Base-by-base conservation (phyloP, 768 basidiomycete species). In the Trametes villosa region DNA sequence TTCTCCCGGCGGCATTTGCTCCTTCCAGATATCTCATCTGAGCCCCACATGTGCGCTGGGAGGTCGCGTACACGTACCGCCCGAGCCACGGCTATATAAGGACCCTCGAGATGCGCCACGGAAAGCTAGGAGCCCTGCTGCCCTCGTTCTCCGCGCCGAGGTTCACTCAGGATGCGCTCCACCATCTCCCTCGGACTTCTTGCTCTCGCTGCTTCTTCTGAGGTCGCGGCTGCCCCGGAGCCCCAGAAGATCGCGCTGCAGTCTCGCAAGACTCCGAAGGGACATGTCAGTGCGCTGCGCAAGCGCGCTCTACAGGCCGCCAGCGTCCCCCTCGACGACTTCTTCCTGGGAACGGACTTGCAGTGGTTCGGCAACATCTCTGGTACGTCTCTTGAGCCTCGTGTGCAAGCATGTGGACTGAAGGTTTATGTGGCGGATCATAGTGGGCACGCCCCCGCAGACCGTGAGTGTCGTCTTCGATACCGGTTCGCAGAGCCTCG, bases 291-390 rank as follows among this genome's bases (percentile, higher is more conserved):
- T 9, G 44, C 54, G 15, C 4, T 66, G 15, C 57, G 60, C 24
- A 64, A 60, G 40, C 53, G 67, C n/a, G 68, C 68, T 5, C 49
- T 68, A 7, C 65, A 72, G 30, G 76, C 82, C 9, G 67, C 74
- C 29, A 76, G 72, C n/a, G 71, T 80, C 36, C 81, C 81, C 45
- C 70, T 84, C 17, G 74, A 74, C 13, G 82, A 84, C 71, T 83
- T 82, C 68, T 84, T 83, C 73, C 63, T 76, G 49, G 83, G 83
- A 41, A 84, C 83, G 36, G 84, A 85, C 68, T 76, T 84, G n/a
- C 83, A 85, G 81, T 84, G 82, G 82, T 84, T 78, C 59, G 82
- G 82, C 20, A 79, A 83, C 59, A 78, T 83, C 47, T 75, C 79
- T 57, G 76, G 80, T 81, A 54, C 44, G 64, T 53, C n/a, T 22